Evolutionary conservation across 2,329 filamentous ascomycete genomes (phyloP).

Genomic region (Ophiocordyceps robertsii): DNA sequence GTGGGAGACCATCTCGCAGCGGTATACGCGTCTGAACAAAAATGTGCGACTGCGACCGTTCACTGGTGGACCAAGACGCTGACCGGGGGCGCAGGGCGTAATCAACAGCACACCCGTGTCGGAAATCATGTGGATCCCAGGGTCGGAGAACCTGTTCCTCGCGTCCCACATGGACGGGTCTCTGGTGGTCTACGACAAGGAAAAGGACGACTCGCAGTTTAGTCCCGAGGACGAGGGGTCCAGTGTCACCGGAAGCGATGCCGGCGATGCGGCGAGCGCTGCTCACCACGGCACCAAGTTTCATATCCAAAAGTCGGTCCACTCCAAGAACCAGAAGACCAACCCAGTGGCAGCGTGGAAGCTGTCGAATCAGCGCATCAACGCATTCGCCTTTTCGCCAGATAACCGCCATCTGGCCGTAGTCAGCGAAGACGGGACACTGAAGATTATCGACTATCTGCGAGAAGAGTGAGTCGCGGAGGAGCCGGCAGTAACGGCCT

Average conservation of each 20-base stretch:
- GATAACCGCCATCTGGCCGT: constrained; percentile 78
- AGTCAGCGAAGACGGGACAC: constrained; percentile 79
- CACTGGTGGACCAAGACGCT: not conserved
- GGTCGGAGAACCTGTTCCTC: constrained; percentile 84
- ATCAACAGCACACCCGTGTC: constrained; percentile 80
- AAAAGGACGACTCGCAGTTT: constrained; percentile 80
- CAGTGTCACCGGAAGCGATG: constrained; percentile 55
- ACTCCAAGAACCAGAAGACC: constrained; percentile 82
- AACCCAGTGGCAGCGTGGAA: constrained; percentile 94
- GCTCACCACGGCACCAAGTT: constrained; percentile 32
- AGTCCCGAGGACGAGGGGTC: constrained; percentile 48
- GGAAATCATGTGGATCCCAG: constrained; percentile 85
- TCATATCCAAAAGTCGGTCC: constrained; percentile 77
- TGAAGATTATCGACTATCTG: constrained; percentile 84
- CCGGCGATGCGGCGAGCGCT: constrained; percentile 20
- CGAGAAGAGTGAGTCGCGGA: constrained; percentile 58
- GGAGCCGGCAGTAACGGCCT: not conserved
- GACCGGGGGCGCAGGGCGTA: constrained; percentile 43
- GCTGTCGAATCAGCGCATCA: constrained; percentile 78
- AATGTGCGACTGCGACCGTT: constrained; percentile 45
- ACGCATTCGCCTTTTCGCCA: constrained; percentile 84
- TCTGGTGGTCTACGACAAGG: constrained; percentile 90
- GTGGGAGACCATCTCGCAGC: constrained; percentile 95
- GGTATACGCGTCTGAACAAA: constrained; percentile 92
- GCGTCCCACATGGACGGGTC: constrained; percentile 87